Evolutionary conservation across 2,329 filamentous ascomycete genomes (phyloP), one percentile per base, ranked within the genome.

Genomic region (Phaeoacremonium minimum): DNA sequence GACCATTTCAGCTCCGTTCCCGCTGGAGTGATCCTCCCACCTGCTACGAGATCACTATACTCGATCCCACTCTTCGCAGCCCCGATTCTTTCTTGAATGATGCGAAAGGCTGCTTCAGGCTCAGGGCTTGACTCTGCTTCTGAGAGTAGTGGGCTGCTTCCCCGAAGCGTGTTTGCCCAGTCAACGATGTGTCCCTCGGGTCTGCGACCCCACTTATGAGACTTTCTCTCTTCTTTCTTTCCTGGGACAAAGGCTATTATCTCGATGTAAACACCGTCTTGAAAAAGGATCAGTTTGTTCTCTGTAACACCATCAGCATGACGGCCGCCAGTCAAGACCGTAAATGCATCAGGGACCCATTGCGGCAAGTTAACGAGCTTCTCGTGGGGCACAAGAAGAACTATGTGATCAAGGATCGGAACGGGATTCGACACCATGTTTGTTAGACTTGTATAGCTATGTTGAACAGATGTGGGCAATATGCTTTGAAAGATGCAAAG

Each of bases 201-300:
- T 8, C 73, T 67, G 0, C 56, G 40, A 1, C 73, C 78, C 81
- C 80, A 86, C 49, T 73, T 73, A 48, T 85, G 79, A 2, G 58
- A 56, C 6, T 49, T 49, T 4, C 71, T 64, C 6, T 56, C 47
- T 5, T 61, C 58, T 15, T 63, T 57, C 18, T 59, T 44, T 8
- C 55, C 67, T 15, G 72, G 53, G 33, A 76, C 61, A 51, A 84
- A 85, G 28, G 77, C 71, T 41, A 84, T 80, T 34, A 85, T 61
- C 50, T 86, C 81, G 36, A 86, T 61, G 57, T 85, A 85, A 15
- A 71, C 71, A 18, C 81, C 81, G 46, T 85, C 80, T 17, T 63
- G 49, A 41, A 86, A 73, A 12, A 82, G 58, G 15, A 84, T 70
- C 14, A 85, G 71, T 30, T 70, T 72, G 58, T 85, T 85, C 42